Evolutionary conservation across 495 filamentous ascomycete genomes (phyloP).

Genomic region (Evansstolkia leycettana): DNA sequence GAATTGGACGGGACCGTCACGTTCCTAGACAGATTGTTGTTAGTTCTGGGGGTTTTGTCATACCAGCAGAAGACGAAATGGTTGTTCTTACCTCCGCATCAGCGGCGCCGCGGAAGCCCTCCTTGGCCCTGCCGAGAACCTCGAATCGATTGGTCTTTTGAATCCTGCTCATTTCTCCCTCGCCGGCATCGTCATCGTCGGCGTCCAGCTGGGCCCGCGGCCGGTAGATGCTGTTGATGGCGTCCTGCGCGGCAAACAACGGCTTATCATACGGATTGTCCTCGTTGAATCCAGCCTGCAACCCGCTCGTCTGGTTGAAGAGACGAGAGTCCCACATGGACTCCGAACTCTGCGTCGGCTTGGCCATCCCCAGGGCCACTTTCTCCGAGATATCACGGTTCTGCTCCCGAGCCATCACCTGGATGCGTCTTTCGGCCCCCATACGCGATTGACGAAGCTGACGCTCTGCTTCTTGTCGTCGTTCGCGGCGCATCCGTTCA

Average conservation of each 20-base stretch:
- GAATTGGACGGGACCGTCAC: conserved; percentile 93
- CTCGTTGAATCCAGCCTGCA: conserved; percentile 88
- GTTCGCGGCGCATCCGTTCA: conserved; percentile 64
- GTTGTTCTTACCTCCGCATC: conserved; percentile 61
- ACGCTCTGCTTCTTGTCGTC: conserved; percentile 68
- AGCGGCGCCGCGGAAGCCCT: conserved; percentile 74
- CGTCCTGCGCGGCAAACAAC: conserved; percentile 92
- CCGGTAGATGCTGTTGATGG: conserved; percentile 88
- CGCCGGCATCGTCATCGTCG: conserved; percentile 69
- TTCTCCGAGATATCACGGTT: conserved; percentile 97
- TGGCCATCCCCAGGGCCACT: conserved; percentile 87
- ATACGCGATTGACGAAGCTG: conserved; percentile 89
- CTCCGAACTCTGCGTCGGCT: conserved; percentile 80
- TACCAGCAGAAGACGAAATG: conserved; percentile 4
- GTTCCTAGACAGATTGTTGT: conserved; percentile 31
- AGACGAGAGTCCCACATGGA: conserved; percentile 93
- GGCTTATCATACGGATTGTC: conserved; percentile 97
- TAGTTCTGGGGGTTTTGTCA: conserved; percentile 14
- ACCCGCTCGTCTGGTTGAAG: conserved; percentile 88
- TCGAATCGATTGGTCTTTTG: conserved; percentile 76
- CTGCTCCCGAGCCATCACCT: conserved; percentile 88
- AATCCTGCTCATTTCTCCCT: conserved; percentile 75
- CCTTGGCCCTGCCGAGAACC: conserved; percentile 73
- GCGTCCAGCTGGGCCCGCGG: conserved; percentile 55
- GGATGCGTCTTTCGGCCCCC: conserved; percentile 81